Evolutionary conservation across 2,329 filamentous ascomycete species (phyloP).

Genomic region (Epichloe elymi): DNA sequence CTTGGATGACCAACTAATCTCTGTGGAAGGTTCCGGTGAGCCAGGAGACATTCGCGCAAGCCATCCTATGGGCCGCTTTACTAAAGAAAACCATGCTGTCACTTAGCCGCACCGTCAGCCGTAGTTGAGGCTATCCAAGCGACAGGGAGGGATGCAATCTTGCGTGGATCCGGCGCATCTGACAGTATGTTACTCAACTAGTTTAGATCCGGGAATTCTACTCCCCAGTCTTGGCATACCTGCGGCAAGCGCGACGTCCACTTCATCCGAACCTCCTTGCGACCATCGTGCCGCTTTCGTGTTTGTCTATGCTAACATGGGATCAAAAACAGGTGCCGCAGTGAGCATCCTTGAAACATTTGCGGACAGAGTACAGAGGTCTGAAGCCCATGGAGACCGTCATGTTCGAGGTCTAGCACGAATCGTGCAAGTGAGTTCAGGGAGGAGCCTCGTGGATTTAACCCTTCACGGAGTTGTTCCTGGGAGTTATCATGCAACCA

Average conservation of each 20-base stretch:
- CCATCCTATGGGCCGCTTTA: neutral
- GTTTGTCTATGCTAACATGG: constrained; percentile 4
- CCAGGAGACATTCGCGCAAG: neutral
- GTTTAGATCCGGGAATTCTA: neutral
- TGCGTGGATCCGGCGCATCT: constrained; percentile 75
- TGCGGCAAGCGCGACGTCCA: neutral
- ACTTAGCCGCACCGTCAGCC: constrained; percentile 65
- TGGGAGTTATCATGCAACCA: constrained; percentile 70
- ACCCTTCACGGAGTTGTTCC: constrained; percentile 71
- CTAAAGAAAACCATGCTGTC: neutral
- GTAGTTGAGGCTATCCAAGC: constrained; percentile 81
- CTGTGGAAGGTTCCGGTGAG: constrained; percentile 69
- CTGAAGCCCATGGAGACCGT: constrained; percentile 27
- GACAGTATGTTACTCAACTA: constrained; percentile 50
- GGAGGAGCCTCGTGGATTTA: constrained; percentile 73
- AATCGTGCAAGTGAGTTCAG: constrained; percentile 80
- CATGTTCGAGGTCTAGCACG: constrained; percentile 75
- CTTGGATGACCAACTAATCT: constrained; percentile 70
- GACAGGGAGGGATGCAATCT: constrained; percentile 85
- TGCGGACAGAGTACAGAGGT: constrained; percentile 40
- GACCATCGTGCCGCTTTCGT: neutral
- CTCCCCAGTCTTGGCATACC: neutral
- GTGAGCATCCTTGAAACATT: constrained; percentile 92
- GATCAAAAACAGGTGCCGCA: constrained; percentile 47
- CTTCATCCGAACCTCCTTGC: neutral